Base-by-base conservation (phyloP, 2,329 filamentous ascomycete genomes). In the Sarocladium oryzae region DNA sequence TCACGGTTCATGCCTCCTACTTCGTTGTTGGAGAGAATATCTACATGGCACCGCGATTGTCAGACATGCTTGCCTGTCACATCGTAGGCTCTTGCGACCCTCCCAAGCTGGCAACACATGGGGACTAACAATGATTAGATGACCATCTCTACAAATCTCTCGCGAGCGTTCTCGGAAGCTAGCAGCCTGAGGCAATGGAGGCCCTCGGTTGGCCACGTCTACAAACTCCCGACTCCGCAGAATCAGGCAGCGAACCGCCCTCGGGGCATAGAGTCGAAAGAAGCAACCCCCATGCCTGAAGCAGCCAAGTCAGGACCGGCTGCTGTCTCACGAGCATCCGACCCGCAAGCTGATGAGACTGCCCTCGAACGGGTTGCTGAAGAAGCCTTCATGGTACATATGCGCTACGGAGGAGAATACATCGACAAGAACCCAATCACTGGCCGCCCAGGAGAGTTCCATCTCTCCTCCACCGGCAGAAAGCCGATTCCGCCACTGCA, bases 341-440 rank as follows among this genome's bases (percentile, higher is more conserved):
- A 61, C 49, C 54, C 59, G 3, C 46, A 74, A 68, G 65, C 66
- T 53, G 67, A 70, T 33, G 66, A 70, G 52, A 58, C 64, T 1
- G 68, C 65, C 1, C 62, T 76, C 3, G 70, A 77, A 53, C 69
- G 73, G 13, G 63, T 78, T 2, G 72, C 81, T 2, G 79, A 84
- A 56, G 78, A 84, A 57, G 78, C 81, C 0, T 76, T 82, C 55
- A 66, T 71, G 57, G 71, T 80, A 36, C 78, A 82, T 56, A 70
- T 80, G 64, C 74, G 73, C 55, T 79, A 78, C 57, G 82, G 81
- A 33, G 77, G 79, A 46, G 81, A 85, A 56, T 85, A 82, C 61
- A 78, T 85, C 66, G 80, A 86, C 64, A 79, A 85, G 63, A 85
- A 84, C 56, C 81, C 82, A 37, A 85, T 86, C 58, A 84, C 81